Percentiles rank a stretch among this genome's conserved stretches.
These are phyloP conservation scores for Paraphaeosphaeria minitans DNA, from an alignment of 2,329 filamentous ascomycete species.

Conservation along the genomic window DNA sequence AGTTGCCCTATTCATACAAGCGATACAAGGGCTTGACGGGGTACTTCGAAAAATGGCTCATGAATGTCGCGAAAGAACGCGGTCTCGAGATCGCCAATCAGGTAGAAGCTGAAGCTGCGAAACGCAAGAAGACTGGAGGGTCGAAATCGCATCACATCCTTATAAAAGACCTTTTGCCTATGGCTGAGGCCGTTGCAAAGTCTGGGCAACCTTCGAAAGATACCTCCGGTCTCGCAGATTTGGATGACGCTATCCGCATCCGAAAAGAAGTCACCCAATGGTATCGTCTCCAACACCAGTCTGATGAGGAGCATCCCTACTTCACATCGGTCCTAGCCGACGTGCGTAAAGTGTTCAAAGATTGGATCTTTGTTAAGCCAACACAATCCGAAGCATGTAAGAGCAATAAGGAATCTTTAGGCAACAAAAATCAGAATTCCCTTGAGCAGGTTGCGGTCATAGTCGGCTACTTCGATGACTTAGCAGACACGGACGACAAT, in stretches of 20 bases:
- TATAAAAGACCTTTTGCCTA: slow-evolving; percentile 8
- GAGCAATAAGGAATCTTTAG: not conserved
- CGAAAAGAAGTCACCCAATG: slow-evolving; percentile 23
- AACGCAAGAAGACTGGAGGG: not conserved
- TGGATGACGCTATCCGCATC: slow-evolving; percentile 24
- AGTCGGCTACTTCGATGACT: not conserved
- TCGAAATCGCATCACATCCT: slow-evolving; percentile 16
- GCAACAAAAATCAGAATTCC: not conserved
- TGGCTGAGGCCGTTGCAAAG: slow-evolving; percentile 20
- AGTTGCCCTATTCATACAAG: slow-evolving; percentile 25
- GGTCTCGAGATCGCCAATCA: slow-evolving; percentile 17
- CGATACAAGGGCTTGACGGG: slow-evolving; percentile 22
- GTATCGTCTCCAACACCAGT: slow-evolving; percentile 8
- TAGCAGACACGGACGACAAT: not conserved
- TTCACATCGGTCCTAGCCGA: slow-evolving; percentile 12
- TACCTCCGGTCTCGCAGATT: slow-evolving; percentile 18
- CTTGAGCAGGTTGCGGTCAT: not conserved
- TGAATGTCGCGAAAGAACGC: slow-evolving; percentile 18
- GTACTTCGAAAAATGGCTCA: slow-evolving; percentile 24
- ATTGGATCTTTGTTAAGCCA: slow-evolving; percentile 1
- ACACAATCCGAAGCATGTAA: not conserved
- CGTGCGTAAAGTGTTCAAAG: slow-evolving; percentile 11
- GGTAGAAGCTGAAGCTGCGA: slow-evolving; percentile 7
- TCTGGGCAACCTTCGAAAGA: slow-evolving; percentile 17
- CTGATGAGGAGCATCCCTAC: slow-evolving; percentile 19